Base-by-base conservation (phyloP, 2,329 filamentous ascomycete genomes). In the Hypoxylon sp. region DNA sequence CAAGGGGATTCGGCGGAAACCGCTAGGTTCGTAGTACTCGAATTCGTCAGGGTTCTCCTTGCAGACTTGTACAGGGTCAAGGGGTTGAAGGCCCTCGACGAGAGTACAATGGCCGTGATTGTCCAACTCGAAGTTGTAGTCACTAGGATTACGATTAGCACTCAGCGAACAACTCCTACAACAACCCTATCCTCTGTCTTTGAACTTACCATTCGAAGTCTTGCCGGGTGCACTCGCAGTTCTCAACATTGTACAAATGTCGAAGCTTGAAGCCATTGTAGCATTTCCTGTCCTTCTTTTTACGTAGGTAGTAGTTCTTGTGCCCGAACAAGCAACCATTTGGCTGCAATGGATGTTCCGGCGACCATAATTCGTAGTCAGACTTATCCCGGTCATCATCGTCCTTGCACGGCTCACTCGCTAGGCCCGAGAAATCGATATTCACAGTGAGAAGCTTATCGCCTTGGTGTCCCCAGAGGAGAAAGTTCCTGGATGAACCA, bases 301-400 rank as follows among this genome's bases (percentile, higher is more conserved):
- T 99, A 78, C 96, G 93, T 75, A 97, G 88, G 76, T 98, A 99
- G 76, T 93, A 88, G 30, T 94, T 90, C 63, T 93, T 87, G 77
- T 98, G 97, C 0, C 96, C 96, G 75, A 99, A 99, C 2, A 99
- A 85, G 79, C 96, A 99, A 72, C 94, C 89, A 69, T 93, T 85
- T 7, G 91, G 82, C 71, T 92, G 87, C 66, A 90, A 82, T 2
- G 96, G 96, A 78, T 98, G 96, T 74, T 89, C 89, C 2, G 96
- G 95, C 51, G 88, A 89, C 95, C 95, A 99, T 4, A 97, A 82
- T 67, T 92, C 87, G 80, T 98, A 99, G 80, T 98, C 93, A 3
- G 81, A 83, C 65, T 83, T 81, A 19, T 80, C 83, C 2, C 77
- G 76, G 60, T 85, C 81, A 21, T 88, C 85, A 14, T 95, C 89